Evolutionary conservation across 202 grass and related monocot genomes (phyloP), one percentile per base, ranked within the genome.

Genomic region (Thinopyrum obtusiflorum): DNA sequence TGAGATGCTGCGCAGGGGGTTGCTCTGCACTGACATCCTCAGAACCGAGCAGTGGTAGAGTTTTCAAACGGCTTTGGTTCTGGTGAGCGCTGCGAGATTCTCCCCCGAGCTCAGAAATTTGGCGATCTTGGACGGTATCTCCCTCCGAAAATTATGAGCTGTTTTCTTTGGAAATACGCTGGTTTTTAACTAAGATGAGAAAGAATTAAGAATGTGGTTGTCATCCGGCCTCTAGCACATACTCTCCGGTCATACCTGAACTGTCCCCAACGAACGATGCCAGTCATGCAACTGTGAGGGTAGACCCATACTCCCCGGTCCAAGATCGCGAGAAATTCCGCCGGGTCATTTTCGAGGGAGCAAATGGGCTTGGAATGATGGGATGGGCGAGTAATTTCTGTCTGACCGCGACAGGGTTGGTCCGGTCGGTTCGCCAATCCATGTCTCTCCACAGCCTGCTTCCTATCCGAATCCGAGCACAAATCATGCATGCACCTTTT

Each of bases 351-450:
- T 68, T 87, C 88, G 15, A 8, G 6, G 7, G 35, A n/a, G 25
- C 1, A 2, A 33, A 61, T 11, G 61, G 64, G 61, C 10, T 21
- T 6, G 27, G 82, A 23, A 42, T 40, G n/a, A 44, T 42, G 21
- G 13, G 4, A 46, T 46, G 42, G 11, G 11, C 11, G 11, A 46
- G 4, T 46, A 62, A 31, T 61, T 79, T 10, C 51, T 51, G 12
- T 32, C 23, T 42, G 87, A 84, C 17, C 18, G 66, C 32, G 80
- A 83, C 65, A 17, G 72, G 84, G 49, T 61, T 17, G 78, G 55
- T 44, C 20, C 31, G 4, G 26, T 71, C 72, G 57, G 66, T 78
- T 83, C 74, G 80, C 59, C 47, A 25, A 75, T 80, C 66, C 12
- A 66, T 64, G 25, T 64, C 25, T 64, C 61, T 14, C 11, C 25